These are phyloP conservation scores for Decorospora gaudefroyi DNA, from an alignment of 2,329 filamentous ascomycete genomes.

Conservation along the genomic window DNA sequence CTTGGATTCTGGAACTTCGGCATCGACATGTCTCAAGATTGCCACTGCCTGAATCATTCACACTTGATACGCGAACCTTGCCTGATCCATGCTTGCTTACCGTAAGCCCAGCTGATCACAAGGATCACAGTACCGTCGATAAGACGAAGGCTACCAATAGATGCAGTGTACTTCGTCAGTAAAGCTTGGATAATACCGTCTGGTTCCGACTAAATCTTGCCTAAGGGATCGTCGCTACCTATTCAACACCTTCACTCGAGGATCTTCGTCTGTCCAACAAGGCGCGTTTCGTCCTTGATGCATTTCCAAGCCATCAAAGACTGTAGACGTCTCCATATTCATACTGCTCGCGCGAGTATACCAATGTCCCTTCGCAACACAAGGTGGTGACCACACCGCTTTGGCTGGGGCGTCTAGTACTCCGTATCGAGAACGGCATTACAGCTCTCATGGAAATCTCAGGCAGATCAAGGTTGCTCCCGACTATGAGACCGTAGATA, in stretches of 20 bases:
- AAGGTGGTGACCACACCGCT: constrained; percentile 51
- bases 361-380: constrained; percentile 49
- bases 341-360: constrained; percentile 20
- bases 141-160: neutral
- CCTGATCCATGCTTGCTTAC: neutral
- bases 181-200: constrained; percentile 22
- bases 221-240: neutral
- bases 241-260: constrained; percentile 13
- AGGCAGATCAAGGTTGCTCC: constrained; percentile 30
- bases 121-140: neutral
- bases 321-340: constrained; percentile 16
- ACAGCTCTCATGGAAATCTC: constrained; percentile 47
- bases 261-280: constrained; percentile 37
- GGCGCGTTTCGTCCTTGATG: constrained; percentile 24
- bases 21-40: constrained; percentile 3
- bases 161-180: constrained; percentile 23
- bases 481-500: constrained; percentile 28
- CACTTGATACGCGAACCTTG: neutral
- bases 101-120: neutral
- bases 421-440: constrained; percentile 51
- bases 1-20: constrained; percentile 3
- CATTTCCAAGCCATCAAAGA: constrained; percentile 23
- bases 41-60: neutral
- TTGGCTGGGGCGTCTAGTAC: constrained; percentile 48
- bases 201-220: constrained; percentile 14